Evolutionary conservation across 2,329 filamentous ascomycete species (phyloP), one percentile per base, ranked within the genome.

Genomic region (Ciborinia camelliae): DNA sequence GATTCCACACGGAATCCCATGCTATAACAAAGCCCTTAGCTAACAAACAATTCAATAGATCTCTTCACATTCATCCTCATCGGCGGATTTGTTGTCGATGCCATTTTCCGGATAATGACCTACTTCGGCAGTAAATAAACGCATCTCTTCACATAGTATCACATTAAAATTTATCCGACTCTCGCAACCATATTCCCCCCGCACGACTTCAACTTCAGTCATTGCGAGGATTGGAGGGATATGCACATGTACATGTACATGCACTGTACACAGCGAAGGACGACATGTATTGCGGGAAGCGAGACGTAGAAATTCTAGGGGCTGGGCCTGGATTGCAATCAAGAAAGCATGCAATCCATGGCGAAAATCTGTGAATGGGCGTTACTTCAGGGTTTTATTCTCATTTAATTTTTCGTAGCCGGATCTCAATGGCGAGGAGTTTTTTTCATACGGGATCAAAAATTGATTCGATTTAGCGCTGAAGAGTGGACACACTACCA

Each of bases 121-220:
- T 59, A 59, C 26, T 59, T 59, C n/a, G 41, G 41, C 41, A 15
- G 55, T 4, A 59, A 47, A 35, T 59, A 59, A 59, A 41, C 41
- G 55, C 30, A 35, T 35, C 32, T 6, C 32, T 4, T 54, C 32
- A 10, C 23, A 35, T 59, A 4, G 9, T 12, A 26, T 35, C 30
- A 28, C n/a, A 47, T 47, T 58, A 28, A 23, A 15, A 35, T 58
- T 8, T 20, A 58, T 47, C 20, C 41, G 7, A 58, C 10, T 41
- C 53, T 55, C 37, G 35, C 53, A 26, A 55, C 23, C 55, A 59
- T 47, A 23, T 37, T 35, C n/a, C 30, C 14, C 23, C 12, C 8
- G n/a, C 5, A 4, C n/a, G n/a, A 10, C n/a, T 47, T 47, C n/a
- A n/a, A 4, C 5, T 23, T 26, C 9, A n/a, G 26, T 10, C 43